A percentile compares a stretch with the other conserved stretches of the same genome.
Evolutionary conservation across 306 rosid genomes (phyloP).

Genomic region (Corylus avellana): DNA sequence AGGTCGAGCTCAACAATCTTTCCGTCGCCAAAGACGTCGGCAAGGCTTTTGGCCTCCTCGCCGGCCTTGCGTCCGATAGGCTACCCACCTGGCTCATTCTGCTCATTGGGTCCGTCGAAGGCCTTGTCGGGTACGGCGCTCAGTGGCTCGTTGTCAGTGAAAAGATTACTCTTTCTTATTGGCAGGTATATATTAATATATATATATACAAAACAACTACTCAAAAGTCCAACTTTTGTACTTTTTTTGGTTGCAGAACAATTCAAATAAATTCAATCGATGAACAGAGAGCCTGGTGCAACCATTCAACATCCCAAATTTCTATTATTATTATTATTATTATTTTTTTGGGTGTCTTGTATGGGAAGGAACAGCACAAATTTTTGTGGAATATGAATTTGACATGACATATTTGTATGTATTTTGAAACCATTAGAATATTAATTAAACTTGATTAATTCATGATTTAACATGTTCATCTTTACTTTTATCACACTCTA

Average conservation of each 20-base stretch:
- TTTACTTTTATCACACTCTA: too few species aligned
- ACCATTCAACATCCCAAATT: background rate
- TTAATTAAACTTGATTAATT: too few species aligned
- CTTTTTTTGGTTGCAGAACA: background rate
- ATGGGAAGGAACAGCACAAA: background rate
- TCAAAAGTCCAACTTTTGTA: background rate
- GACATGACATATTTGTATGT: too few species aligned
- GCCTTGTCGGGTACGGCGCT: slow-evolving; percentile 76
- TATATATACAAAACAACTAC: background rate
- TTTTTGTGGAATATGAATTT: too few species aligned
- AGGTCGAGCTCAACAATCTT: slow-evolving; percentile 70
- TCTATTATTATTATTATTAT: too few species aligned
- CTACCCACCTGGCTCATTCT: slow-evolving; percentile 76
- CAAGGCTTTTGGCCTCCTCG: slow-evolving; percentile 80
- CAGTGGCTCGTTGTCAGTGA: slow-evolving; percentile 93
- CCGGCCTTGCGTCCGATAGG: slow-evolving; percentile 73
- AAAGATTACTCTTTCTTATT: slow-evolving; percentile 64
- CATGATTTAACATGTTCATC: too few species aligned
- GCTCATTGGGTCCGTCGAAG: slow-evolving; percentile 75
- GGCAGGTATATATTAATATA: slow-evolving; percentile 59
- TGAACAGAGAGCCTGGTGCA: background rate
- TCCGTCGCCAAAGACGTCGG: slow-evolving; percentile 87
- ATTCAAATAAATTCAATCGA: background rate
- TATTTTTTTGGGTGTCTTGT: too few species aligned
- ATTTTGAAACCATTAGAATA: too few species aligned